Percentiles rank a stretch among this genome's conserved stretches.
Evolutionary conservation across 306 rosid genomes (phyloP).

Genomic region (Vachellia collinsii): DNA sequence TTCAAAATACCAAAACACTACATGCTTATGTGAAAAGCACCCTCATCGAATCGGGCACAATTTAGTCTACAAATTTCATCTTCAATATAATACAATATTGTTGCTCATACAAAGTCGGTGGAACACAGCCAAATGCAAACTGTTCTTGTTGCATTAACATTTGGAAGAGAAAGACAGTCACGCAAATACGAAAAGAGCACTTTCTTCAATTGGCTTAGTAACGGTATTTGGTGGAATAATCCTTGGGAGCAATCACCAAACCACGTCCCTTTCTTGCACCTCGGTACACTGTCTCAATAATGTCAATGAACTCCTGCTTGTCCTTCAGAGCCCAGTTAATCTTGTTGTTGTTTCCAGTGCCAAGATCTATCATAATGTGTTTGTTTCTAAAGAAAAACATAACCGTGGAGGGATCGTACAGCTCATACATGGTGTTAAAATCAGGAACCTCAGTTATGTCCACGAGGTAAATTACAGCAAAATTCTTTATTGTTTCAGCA

Average conservation of each 20-base stretch:
- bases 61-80: neutral
- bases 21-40: neutral
- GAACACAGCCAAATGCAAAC: neutral
- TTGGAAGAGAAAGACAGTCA: constrained; percentile 13
- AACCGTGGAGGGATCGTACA: constrained; percentile 86
- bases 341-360: constrained; percentile 97
- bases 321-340: constrained; percentile 97
- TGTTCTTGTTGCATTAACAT: neutral
- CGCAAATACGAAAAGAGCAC: constrained; percentile 12
- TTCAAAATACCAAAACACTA: neutral
- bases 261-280: constrained; percentile 96
- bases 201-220: constrained; percentile 47
- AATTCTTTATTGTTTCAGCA: constrained; percentile 85
- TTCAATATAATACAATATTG: constrained; percentile 22
- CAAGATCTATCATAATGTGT: constrained; percentile 97
- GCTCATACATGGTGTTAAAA: constrained; percentile 94
- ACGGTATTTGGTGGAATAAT: constrained; percentile 94
- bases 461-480: constrained; percentile 92
- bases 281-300: constrained; percentile 81
- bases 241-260: constrained; percentile 93
- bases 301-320: constrained; percentile 94
- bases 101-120: neutral
- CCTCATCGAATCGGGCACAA: neutral
- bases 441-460: constrained; percentile 97
- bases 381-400: constrained; percentile 98